Percentiles rank a stretch among this genome's conserved stretches.
phyloP scores from a whole-genome alignment of 140 eudicot genomes.

The Anethum foeniculum region DNA sequence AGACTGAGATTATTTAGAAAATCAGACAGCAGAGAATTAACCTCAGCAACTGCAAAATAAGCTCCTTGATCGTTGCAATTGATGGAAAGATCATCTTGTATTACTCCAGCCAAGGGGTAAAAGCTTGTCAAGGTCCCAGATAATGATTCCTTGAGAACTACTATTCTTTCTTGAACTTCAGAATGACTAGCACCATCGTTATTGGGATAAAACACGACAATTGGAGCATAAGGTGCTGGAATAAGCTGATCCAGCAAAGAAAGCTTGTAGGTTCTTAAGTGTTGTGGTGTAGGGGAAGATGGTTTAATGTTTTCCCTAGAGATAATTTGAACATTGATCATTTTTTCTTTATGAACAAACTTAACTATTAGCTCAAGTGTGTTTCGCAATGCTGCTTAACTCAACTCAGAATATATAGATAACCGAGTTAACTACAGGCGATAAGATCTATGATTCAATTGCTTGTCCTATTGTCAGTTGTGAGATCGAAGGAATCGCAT shows the following conservation, averaged over 20 bases:
- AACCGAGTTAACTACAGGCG: background rate
- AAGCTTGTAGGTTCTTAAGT: constrained; percentile 3
- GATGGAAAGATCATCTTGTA: constrained; percentile 18
- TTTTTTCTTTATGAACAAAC: background rate
- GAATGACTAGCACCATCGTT: background rate
- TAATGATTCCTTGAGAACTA: constrained; percentile 24
- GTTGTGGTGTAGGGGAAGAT: constrained; percentile 17
- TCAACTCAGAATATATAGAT: background rate
- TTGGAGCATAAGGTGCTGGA: constrained; percentile 3
- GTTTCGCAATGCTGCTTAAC: background rate
- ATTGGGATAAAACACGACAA: constrained; percentile 5
- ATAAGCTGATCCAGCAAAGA: constrained; percentile 16
- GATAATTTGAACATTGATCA: constrained; percentile 6
- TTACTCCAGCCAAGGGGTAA: constrained; percentile 47
- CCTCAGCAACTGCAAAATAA: constrained; percentile 17
- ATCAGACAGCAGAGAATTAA: constrained; percentile 17
- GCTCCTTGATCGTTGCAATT: constrained; percentile 35
- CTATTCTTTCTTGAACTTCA: background rate
- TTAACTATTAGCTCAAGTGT: background rate
- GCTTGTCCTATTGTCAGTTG: background rate
- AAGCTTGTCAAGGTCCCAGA: constrained; percentile 29
- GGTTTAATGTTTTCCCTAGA: constrained; percentile 12
- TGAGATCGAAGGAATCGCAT: background rate
- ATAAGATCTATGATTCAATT: background rate
- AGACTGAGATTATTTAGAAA: constrained; percentile 18